Percentiles rank a stretch among this genome's conserved stretches.
Evolutionary conservation across 306 rosid genomes (phyloP).

Genomic region (Cyclanthera cordifolia): DNA sequence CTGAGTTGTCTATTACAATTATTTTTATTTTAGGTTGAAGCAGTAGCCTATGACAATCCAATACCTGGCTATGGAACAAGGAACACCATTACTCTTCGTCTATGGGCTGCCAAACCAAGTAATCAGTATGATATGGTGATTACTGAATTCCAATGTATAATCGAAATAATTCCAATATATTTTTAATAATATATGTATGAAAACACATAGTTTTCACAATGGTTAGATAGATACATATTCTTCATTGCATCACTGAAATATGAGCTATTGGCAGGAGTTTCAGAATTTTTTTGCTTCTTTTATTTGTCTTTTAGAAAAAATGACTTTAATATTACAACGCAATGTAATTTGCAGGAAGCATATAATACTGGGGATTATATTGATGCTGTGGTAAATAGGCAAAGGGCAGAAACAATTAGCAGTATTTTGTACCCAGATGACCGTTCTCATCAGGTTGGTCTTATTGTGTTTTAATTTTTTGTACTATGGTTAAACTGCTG

Average conservation of each 20-base stretch:
- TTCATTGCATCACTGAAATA: not conserved
- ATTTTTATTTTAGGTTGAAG: conserved; percentile 44
- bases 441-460: conserved; percentile 56
- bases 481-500: not conserved
- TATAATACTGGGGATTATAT: conserved; percentile 71
- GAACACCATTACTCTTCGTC: conserved; percentile 58
- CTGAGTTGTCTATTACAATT: conserved; percentile 15
- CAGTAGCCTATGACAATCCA: conserved; percentile 74
- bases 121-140: conserved; percentile 53
- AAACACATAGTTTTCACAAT: not conserved
- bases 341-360: conserved; percentile 39
- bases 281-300: not conserved
- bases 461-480: not conserved
- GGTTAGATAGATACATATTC: not conserved
- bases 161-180: not conserved
- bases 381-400: conserved; percentile 53
- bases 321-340: conserved; percentile 2
- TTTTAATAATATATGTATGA: not conserved
- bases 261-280: not conserved
- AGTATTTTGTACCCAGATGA: conserved; percentile 70
- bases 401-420: conserved; percentile 60
- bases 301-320: not conserved
- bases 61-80: conserved; percentile 76
- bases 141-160: not conserved
- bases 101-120: conserved; percentile 73